Conservation (phyloP, 208 protist genomes). For the Wallacemonas sp. region DNA sequence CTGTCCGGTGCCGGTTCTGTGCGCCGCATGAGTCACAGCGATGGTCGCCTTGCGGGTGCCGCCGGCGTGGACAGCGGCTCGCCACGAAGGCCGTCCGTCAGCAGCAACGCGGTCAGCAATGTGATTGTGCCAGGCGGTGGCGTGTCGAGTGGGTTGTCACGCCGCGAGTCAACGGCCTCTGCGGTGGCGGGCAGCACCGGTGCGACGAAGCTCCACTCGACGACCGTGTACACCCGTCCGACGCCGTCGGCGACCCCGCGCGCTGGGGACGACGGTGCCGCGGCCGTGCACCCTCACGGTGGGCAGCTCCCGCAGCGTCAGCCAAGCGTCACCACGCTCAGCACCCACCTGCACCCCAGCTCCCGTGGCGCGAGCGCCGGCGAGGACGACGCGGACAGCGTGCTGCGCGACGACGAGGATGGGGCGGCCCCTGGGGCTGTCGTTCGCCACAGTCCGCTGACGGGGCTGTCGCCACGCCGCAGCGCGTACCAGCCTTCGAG, state of each 20-base stretch:
- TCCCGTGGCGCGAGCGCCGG: slow-evolving; percentile 2
- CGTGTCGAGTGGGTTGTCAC: not conserved
- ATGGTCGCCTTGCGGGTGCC: not conserved
- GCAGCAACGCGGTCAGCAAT: slow-evolving; percentile 2
- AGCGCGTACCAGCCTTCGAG: too few relatives aligned
- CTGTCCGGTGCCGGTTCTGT: not conserved
- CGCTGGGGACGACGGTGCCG: too few relatives aligned
- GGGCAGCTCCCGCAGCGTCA: not conserved
- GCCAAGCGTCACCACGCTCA: slow-evolving; percentile 10
- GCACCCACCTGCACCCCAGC: not conserved
- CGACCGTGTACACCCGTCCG: too few relatives aligned
- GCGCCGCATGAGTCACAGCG: slow-evolving; percentile 11
- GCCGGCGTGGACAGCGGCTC: not conserved
- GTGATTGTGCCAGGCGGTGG: not conserved
- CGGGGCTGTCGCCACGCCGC: not conserved
- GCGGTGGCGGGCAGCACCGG: not conserved
- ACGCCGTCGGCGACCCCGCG: too few relatives aligned
- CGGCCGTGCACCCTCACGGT: not conserved
- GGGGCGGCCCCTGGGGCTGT: not conserved
- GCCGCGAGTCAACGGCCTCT: slow-evolving; percentile 5
- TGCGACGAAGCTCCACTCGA: slow-evolving; percentile 7
- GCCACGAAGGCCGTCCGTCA: slow-evolving; percentile 4
- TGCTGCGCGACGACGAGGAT: slow-evolving; percentile 8
- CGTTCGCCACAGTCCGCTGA: not conserved
- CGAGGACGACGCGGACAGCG: slow-evolving; percentile 1